Evolutionary conservation across 2,329 filamentous ascomycete species (phyloP).

Genomic region (Sclerotinia subarctica): DNA sequence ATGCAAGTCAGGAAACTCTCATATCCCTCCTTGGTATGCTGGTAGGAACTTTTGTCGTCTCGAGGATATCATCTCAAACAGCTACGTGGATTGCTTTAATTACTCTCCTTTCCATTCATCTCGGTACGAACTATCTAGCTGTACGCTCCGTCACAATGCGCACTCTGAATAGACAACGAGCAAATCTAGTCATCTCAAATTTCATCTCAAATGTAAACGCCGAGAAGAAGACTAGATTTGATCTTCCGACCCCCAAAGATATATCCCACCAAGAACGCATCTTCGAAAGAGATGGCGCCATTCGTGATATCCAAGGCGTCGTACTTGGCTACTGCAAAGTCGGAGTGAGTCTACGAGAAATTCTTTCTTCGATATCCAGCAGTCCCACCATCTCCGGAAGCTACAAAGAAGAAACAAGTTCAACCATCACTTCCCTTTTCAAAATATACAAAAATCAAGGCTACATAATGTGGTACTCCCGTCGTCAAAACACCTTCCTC

Average conservation of each 20-base stretch:
- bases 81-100: slow-evolving; percentile 75
- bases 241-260: slow-evolving; percentile 59
- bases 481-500: slow-evolving; percentile 43
- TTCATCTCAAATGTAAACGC: slow-evolving; percentile 42
- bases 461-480: slow-evolving; percentile 61
- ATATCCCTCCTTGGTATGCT: slow-evolving; percentile 87
- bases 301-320: slow-evolving; percentile 51
- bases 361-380: slow-evolving; percentile 27
- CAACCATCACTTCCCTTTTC: slow-evolving; percentile 40
- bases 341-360: slow-evolving; percentile 45
- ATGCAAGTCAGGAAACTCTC: slow-evolving; percentile 92
- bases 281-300: slow-evolving; percentile 36
- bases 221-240: neutral
- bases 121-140: slow-evolving; percentile 81
- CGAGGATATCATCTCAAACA: slow-evolving; percentile 64
- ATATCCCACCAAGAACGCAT: slow-evolving; percentile 48
- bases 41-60: slow-evolving; percentile 76
- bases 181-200: slow-evolving; percentile 69
- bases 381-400: slow-evolving; percentile 18
- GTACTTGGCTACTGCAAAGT: slow-evolving; percentile 53
- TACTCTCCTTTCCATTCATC: slow-evolving; percentile 68
- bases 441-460: slow-evolving; percentile 48
- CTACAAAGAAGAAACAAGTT: slow-evolving; percentile 26
- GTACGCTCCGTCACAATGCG: slow-evolving; percentile 81
- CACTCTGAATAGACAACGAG: slow-evolving; percentile 81